Evolutionary conservation across 805 yeast species (phyloP).

Genomic region (Saccharomycopsis fermentans): DNA sequence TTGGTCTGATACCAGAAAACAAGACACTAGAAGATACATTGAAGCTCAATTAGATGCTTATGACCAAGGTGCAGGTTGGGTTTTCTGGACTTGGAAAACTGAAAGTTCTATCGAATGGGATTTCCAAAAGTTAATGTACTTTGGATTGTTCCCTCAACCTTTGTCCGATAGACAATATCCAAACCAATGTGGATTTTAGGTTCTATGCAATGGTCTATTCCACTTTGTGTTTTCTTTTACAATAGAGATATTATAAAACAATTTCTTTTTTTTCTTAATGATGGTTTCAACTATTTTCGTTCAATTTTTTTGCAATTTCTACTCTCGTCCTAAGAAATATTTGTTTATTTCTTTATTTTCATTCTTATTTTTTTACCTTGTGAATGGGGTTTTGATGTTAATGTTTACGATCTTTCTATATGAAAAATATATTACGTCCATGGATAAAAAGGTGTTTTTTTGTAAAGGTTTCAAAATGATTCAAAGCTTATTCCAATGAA

Average conservation of each 20-base stretch:
- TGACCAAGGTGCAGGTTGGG: constrained; percentile 44
- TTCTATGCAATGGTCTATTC: not conserved
- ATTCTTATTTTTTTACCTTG: not conserved
- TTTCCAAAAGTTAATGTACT: constrained; percentile 37
- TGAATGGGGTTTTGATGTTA: not conserved
- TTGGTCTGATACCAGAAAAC: constrained; percentile 35
- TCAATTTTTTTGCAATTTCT: not conserved
- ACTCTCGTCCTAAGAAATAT: not conserved
- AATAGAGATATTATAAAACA: not conserved
- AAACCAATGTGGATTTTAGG: constrained; percentile 12
- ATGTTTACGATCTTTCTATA: not conserved
- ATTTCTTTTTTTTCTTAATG: not conserved
- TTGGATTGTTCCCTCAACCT: constrained; percentile 54
- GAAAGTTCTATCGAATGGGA: constrained; percentile 64
- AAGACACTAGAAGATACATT: constrained; percentile 40
- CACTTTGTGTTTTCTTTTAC: not conserved
- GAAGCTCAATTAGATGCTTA: constrained; percentile 54
- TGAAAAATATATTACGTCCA: not conserved
- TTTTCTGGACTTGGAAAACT: constrained; percentile 65
- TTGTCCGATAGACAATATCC: constrained; percentile 41
- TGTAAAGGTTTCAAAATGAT: too few species aligned
- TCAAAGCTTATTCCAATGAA: too few species aligned
- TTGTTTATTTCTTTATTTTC: not conserved
- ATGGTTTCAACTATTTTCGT: not conserved
- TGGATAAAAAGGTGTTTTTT: not conserved